Evolutionary conservation across 2,329 filamentous ascomycete species (phyloP).

Genomic region (Aspergillus sp.): DNA sequence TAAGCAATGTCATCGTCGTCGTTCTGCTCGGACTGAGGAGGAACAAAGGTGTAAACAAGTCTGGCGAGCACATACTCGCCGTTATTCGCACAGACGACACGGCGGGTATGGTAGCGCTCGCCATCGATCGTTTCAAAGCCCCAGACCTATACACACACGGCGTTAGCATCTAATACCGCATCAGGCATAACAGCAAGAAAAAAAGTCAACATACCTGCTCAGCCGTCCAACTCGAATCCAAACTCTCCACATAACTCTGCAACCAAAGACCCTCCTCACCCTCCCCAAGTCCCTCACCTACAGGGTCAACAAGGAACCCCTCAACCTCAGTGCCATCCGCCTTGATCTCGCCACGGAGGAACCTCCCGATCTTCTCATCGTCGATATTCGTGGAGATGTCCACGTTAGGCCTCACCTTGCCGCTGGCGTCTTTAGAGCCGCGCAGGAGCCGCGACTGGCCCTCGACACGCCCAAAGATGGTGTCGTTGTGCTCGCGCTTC

Average conservation of each 20-base stretch:
- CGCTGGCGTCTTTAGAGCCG: conserved; percentile 34
- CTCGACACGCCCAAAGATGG: conserved; percentile 72
- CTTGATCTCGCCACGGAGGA: conserved; percentile 41
- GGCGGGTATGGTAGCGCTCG: conserved; percentile 43
- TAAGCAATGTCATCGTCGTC: conserved; percentile 6
- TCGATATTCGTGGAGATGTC: conserved; percentile 41
- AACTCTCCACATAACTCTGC: conserved; percentile 52
- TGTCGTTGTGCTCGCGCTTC: conserved; percentile 68
- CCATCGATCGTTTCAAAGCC: conserved; percentile 47
- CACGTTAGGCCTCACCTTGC: conserved; percentile 35
- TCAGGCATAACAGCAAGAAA: background rate
- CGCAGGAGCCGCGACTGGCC: conserved; percentile 58
- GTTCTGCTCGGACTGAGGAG: conserved; percentile 1
- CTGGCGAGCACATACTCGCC: conserved; percentile 36
- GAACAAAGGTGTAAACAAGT: conserved; percentile 42
- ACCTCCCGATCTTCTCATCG: conserved; percentile 38
- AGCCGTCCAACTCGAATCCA: conserved; percentile 53
- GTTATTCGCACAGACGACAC: conserved; percentile 41
- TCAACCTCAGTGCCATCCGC: conserved; percentile 57
- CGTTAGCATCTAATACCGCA: background rate
- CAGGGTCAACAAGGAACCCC: conserved; percentile 59
- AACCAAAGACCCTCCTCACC: conserved; percentile 47
- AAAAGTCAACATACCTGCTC: conserved; percentile 44
- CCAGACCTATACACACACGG: conserved; percentile 38
- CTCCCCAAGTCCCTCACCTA: conserved; percentile 43